phyloP scores from a whole-genome alignment of 2,329 filamentous ascomycete species.

The Diaporthe aspalathi region DNA sequence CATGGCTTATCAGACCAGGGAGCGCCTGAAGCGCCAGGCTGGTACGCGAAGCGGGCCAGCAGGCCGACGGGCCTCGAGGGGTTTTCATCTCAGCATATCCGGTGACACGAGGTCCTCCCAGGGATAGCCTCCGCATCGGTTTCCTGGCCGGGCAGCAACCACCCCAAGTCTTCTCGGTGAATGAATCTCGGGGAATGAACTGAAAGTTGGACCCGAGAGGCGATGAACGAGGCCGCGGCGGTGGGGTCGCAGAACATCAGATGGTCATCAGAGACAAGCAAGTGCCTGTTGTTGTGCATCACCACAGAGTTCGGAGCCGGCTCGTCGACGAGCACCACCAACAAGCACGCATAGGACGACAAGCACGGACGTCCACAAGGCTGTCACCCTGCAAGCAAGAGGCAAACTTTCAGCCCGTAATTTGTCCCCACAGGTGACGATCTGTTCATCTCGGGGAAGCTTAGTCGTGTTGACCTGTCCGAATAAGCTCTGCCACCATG shows the following conservation, averaged over 20 bases:
- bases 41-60: neutral
- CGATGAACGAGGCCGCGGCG: conserved; percentile 21
- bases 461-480: conserved; percentile 20
- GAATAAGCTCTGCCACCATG: conserved; percentile 27
- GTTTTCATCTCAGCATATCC: conserved; percentile 15
- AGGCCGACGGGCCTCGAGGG: conserved; percentile 10
- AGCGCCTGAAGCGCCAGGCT: conserved; percentile 21
- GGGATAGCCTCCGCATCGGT: conserved; percentile 32
- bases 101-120: conserved; percentile 3
- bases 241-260: conserved; percentile 22
- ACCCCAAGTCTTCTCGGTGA: conserved; percentile 8
- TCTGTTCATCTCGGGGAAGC: conserved; percentile 32
- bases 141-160: conserved; percentile 15
- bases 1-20: conserved; percentile 13
- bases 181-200: conserved; percentile 32
- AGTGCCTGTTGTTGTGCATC: conserved; percentile 26
- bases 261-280: conserved; percentile 20
- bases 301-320: conserved; percentile 25
- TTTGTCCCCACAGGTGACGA: conserved; percentile 30
- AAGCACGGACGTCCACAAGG: conserved; percentile 5
- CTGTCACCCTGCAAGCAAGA: conserved; percentile 25
- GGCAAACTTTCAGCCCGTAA: conserved; percentile 26
- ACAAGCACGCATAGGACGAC: neutral
- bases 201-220: conserved; percentile 11
- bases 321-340: neutral